Evolutionary conservation across 768 basidiomycete species (phyloP).

Genomic region (Russula virescens): DNA sequence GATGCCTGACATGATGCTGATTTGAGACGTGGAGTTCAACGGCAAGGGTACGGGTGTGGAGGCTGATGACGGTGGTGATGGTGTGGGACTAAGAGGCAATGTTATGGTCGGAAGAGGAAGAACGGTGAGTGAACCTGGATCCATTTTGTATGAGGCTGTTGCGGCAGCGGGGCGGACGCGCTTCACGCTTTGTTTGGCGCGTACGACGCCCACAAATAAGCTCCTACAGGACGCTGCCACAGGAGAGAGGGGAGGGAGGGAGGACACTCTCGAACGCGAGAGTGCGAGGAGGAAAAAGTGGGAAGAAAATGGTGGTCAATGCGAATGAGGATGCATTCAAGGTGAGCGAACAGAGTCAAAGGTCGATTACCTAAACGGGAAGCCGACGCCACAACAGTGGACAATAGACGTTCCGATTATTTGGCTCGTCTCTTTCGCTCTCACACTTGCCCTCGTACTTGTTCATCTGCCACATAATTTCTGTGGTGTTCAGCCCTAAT

Average conservation of each 20-base stretch:
- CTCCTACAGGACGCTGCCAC: background rate
- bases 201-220: too few species aligned
- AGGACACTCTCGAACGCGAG: background rate
- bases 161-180: background rate
- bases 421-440: too few species aligned
- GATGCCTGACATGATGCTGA: constrained; percentile 9
- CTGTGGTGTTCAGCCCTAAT: too few species aligned
- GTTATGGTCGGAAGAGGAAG: background rate
- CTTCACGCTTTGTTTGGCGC: too few species aligned
- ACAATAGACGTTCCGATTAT: background rate
- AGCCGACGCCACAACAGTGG: background rate
- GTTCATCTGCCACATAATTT: too few species aligned
- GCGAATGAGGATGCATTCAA: background rate
- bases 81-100: background rate
- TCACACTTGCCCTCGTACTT: too few species aligned
- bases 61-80: background rate
- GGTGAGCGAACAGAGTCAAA: too few species aligned
- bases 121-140: background rate
- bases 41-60: background rate
- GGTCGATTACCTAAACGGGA: too few species aligned
- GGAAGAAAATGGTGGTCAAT: background rate
- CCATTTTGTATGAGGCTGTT: constrained; percentile 18
- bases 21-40: background rate
- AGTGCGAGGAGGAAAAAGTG: background rate
- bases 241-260: background rate